Conservation (phyloP, 768 basidiomycete genomes). For the Agaricus sinodeliciosus region DNA sequence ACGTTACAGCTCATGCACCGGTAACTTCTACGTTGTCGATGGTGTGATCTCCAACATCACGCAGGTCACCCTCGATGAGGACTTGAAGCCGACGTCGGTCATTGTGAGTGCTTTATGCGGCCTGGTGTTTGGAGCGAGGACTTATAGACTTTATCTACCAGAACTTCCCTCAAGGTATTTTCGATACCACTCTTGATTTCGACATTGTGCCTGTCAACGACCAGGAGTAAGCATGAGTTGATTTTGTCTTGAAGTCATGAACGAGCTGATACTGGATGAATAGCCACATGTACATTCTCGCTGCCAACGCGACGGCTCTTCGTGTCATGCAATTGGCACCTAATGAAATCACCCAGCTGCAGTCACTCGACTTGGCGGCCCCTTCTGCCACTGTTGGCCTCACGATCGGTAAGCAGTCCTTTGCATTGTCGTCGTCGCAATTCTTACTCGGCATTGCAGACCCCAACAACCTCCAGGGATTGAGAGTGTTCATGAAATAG, state of each 20-base stretch:
- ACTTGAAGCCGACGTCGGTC: conserved; percentile 38
- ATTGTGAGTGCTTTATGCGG: conserved; percentile 21
- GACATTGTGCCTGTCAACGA: conserved; percentile 29
- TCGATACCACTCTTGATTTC: conserved; percentile 29
- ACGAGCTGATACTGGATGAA: neutral
- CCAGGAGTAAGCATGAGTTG: conserved; percentile 25
- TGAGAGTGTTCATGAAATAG: conserved; percentile 25
- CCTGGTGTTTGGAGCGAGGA: neutral
- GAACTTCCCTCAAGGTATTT: conserved; percentile 30
- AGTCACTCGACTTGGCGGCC: conserved; percentile 19
- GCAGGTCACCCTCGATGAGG: conserved; percentile 39
- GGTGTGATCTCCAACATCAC: conserved; percentile 33
- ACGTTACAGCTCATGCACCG: conserved; percentile 32
- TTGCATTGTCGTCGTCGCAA: neutral
- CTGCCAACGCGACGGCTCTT: conserved; percentile 21
- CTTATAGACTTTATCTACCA: conserved; percentile 8
- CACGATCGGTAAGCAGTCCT: conserved; percentile 23
- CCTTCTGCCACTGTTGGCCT: conserved; percentile 17
- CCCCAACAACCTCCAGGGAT: conserved; percentile 29
- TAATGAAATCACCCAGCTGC: conserved; percentile 18
- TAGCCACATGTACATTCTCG: conserved; percentile 24
- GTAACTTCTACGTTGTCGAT: conserved; percentile 40
- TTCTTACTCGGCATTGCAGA: conserved; percentile 13
- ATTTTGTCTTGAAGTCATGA: neutral
- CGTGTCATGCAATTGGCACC: conserved; percentile 22